phyloP scores from a whole-genome alignment of 2,329 filamentous ascomycete genomes.

The Diaporthe citri region DNA sequence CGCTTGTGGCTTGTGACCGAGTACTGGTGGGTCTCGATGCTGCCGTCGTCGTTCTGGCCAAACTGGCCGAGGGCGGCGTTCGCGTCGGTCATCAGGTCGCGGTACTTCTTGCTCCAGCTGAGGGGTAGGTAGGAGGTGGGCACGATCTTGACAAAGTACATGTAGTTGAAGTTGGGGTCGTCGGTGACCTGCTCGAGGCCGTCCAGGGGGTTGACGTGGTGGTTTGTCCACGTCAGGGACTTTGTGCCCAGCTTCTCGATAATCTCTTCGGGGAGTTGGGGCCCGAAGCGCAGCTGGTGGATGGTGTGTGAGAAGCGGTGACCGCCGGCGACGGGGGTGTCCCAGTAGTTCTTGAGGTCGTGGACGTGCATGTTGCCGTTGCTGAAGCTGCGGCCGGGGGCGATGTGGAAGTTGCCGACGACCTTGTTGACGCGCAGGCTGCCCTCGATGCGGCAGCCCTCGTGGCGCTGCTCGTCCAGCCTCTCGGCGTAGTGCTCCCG shows the following conservation, averaged over 20 bases:
- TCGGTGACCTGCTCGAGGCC: slow-evolving; percentile 79
- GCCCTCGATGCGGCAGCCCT: slow-evolving; percentile 95
- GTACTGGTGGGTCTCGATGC: slow-evolving; percentile 98
- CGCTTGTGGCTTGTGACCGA: slow-evolving; percentile 97
- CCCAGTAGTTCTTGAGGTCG: slow-evolving; percentile 95
- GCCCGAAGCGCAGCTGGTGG: slow-evolving; percentile 92
- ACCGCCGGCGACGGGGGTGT: slow-evolving; percentile 73
- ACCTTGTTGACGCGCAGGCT: slow-evolving; percentile 97
- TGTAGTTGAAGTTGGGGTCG: slow-evolving; percentile 92
- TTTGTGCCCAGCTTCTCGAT: slow-evolving; percentile 69
- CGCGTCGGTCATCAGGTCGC: slow-evolving; percentile 57
- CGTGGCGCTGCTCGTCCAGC: slow-evolving; percentile 86
- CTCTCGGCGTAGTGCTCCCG: slow-evolving; percentile 94
- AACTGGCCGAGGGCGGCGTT: slow-evolving; percentile 76
- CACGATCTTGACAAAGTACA: slow-evolving; percentile 99
- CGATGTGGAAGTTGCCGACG: slow-evolving; percentile 98
- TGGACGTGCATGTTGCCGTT: slow-evolving; percentile 98
- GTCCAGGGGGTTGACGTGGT: slow-evolving; percentile 94
- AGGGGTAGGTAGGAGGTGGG: slow-evolving; percentile 94
- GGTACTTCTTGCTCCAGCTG: slow-evolving; percentile 79
- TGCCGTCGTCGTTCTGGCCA: slow-evolving; percentile 77
- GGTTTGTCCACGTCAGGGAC: slow-evolving; percentile 80
- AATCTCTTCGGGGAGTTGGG: slow-evolving; percentile 83
- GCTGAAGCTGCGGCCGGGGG: slow-evolving; percentile 94
- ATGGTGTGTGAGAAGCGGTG: slow-evolving; percentile 93